Percentiles rank a stretch among this genome's conserved stretches.
phyloP scores from a whole-genome alignment of 345 rosid genomes.

The Aquilaria yunnanensis region DNA sequence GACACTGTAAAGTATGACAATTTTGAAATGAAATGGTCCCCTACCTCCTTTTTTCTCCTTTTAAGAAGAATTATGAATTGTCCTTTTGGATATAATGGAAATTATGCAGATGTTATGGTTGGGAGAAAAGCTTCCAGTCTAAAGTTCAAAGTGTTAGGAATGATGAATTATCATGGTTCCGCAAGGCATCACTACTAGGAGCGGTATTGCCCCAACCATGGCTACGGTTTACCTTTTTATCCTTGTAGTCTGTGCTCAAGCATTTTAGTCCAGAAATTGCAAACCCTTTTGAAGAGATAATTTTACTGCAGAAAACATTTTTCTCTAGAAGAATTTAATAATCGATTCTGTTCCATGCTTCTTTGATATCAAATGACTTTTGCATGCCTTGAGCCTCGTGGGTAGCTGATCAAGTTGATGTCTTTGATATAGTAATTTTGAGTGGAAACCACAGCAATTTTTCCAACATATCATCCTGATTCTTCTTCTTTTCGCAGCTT shows the following conservation, averaged over 20 bases:
- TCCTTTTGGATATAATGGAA: constrained; percentile 6
- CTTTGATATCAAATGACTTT: neutral
- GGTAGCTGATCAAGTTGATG: neutral
- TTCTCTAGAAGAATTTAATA: neutral
- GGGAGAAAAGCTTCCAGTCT: constrained; percentile 91
- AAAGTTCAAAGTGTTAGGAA: constrained; percentile 77
- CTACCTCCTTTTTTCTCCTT: neutral
- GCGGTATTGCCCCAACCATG: constrained; percentile 55
- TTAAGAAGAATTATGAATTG: neutral
- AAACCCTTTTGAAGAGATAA: too few relatives aligned
- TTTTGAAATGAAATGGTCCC: neutral
- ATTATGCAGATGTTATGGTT: constrained; percentile 83
- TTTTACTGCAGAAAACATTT: neutral
- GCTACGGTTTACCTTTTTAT: constrained; percentile 7
- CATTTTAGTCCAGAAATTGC: neutral
- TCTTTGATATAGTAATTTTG: constrained; percentile 12
- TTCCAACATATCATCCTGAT: constrained; percentile 15
- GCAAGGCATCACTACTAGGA: constrained; percentile 79
- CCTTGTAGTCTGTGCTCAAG: neutral
- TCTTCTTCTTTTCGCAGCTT: constrained; percentile 47
- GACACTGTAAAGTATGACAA: constrained; percentile 88
- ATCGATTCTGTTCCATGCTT: too few relatives aligned
- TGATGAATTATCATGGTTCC: constrained; percentile 96
- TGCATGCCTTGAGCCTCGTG: neutral
- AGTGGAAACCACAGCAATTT: neutral